phyloP scores from a whole-genome alignment of 2,329 filamentous ascomycete species.

The Trichocomaceae sp. region DNA sequence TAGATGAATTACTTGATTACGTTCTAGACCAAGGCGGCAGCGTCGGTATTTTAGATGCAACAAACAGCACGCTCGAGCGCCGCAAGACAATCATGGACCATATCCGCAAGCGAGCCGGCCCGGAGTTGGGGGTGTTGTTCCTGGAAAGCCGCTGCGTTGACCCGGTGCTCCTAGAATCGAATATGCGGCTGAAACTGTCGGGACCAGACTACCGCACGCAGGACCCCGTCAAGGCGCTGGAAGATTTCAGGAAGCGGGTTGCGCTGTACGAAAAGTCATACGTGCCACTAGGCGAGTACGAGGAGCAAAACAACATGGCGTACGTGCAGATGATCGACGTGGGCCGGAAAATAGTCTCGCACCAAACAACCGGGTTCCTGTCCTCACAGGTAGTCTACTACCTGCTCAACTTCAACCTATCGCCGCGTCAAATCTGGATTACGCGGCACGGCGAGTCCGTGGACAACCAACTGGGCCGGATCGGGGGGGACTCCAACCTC shows the following conservation, averaged over 20 bases:
- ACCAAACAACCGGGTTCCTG: slow-evolving; percentile 85
- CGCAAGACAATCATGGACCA: slow-evolving; percentile 76
- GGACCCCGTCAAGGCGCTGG: slow-evolving; percentile 75
- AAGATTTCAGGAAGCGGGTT: slow-evolving; percentile 89
- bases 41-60: slow-evolving; percentile 93
- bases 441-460: slow-evolving; percentile 86
- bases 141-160: slow-evolving; percentile 92
- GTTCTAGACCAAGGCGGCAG: slow-evolving; percentile 74
- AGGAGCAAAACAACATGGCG: slow-evolving; percentile 83
- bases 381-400: slow-evolving; percentile 91
- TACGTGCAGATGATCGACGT: slow-evolving; percentile 99
- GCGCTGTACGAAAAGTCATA: slow-evolving; percentile 92
- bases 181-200: slow-evolving; percentile 93
- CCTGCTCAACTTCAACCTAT: slow-evolving; percentile 91
- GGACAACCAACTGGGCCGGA: slow-evolving; percentile 80
- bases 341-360: slow-evolving; percentile 84
- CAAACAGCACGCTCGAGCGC: slow-evolving; percentile 86
- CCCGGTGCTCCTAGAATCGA: slow-evolving; percentile 76
- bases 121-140: slow-evolving; percentile 82
- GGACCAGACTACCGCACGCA: slow-evolving; percentile 95
- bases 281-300: slow-evolving; percentile 79
- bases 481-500: slow-evolving; percentile 82
- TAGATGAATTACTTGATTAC: slow-evolving; percentile 89
- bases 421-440: slow-evolving; percentile 95
- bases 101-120: slow-evolving; percentile 75